Percentiles rank a stretch among this genome's conserved stretches.
Evolutionary conservation across 768 basidiomycete genomes (phyloP).

Genomic region (Leccinellum luteum): DNA sequence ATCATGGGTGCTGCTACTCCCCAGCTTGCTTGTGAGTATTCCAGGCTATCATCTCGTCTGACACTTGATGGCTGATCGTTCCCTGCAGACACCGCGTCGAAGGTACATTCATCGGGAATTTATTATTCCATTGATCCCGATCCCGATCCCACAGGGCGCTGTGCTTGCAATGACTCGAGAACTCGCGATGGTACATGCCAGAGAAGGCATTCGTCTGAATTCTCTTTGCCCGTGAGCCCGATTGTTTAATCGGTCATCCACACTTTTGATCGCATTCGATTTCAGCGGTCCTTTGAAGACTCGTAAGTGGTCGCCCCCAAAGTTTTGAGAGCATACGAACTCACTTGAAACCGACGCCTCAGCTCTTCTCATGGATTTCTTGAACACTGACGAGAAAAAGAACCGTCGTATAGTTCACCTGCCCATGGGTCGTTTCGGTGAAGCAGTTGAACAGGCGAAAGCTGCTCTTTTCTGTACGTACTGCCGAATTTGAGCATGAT

Average conservation of each 20-base stretch:
- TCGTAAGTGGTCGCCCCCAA: conserved; percentile 56
- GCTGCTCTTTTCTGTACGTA: conserved; percentile 88
- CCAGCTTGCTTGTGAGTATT: conserved; percentile 81
- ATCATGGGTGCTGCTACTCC: conserved; percentile 95
- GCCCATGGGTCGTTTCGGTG: conserved; percentile 97
- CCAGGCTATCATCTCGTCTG: not conserved
- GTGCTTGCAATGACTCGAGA: conserved; percentile 99
- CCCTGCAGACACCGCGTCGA: conserved; percentile 84
- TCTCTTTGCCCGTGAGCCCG: conserved; percentile 87
- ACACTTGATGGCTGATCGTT: conserved; percentile 3
- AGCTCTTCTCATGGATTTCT: conserved; percentile 98
- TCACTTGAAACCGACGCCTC: not conserved
- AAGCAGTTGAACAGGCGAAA: conserved; percentile 92
- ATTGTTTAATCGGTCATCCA: not conserved
- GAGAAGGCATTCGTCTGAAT: conserved; percentile 95
- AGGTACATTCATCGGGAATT: conserved; percentile 46
- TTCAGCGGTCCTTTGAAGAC: conserved; percentile 90
- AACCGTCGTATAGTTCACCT: conserved; percentile 87
- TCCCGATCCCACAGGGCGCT: conserved; percentile 61
- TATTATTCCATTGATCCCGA: conserved; percentile 7
- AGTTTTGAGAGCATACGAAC: not conserved
- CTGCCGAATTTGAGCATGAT: conserved; percentile 1
- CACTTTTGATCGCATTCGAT: conserved; percentile 5
- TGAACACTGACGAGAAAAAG: conserved; percentile 93
- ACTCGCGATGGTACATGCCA: conserved; percentile 95